These are phyloP conservation scores for Rhodomyrtus tomentosa DNA, from an alignment of 345 rosid genomes.

Conservation along the genomic window DNA sequence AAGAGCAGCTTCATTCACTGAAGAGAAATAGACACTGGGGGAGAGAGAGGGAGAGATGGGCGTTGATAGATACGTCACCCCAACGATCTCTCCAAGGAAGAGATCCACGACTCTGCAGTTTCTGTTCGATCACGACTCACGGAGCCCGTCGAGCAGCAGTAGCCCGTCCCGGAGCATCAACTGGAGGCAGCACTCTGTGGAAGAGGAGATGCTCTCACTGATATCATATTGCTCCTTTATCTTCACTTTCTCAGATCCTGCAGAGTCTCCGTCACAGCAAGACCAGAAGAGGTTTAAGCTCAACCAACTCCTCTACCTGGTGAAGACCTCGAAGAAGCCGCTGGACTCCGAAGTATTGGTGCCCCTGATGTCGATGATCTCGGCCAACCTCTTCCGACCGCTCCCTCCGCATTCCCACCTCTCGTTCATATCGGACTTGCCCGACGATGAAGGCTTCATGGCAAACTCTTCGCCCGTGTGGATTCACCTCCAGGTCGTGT, in stretches of 20 bases:
- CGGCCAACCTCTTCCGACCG: slow-evolving; percentile 43
- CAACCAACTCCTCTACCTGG: slow-evolving; percentile 22
- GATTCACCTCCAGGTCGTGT: slow-evolving; percentile 45
- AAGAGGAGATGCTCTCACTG: slow-evolving; percentile 20
- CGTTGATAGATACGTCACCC: slow-evolving; percentile 10
- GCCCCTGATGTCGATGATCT: slow-evolving; percentile 38
- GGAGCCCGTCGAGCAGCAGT: not conserved
- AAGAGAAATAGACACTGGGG: not conserved
- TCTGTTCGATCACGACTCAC: slow-evolving; percentile 30
- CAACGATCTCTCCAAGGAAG: slow-evolving; percentile 19
- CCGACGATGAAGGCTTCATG: slow-evolving; percentile 32
- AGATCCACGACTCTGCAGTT: slow-evolving; percentile 17
- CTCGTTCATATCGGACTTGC: slow-evolving; percentile 5
- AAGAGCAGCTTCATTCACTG: not conserved
- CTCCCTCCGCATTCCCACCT: slow-evolving; percentile 26
- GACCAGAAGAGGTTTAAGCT: slow-evolving; percentile 40
- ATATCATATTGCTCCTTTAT: slow-evolving; percentile 21
- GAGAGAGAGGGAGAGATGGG: slow-evolving; percentile 18
- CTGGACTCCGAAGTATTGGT: slow-evolving; percentile 7
- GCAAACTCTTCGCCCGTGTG: slow-evolving; percentile 22
- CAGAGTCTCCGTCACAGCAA: slow-evolving; percentile 39
- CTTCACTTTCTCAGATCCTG: slow-evolving; percentile 37
- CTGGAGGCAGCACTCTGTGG: not conserved
- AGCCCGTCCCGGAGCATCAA: slow-evolving; percentile 1
- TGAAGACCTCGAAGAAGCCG: slow-evolving; percentile 20